Evolutionary conservation across 495 filamentous ascomycete genomes (phyloP).

Genomic region (Neurospora sp.): DNA sequence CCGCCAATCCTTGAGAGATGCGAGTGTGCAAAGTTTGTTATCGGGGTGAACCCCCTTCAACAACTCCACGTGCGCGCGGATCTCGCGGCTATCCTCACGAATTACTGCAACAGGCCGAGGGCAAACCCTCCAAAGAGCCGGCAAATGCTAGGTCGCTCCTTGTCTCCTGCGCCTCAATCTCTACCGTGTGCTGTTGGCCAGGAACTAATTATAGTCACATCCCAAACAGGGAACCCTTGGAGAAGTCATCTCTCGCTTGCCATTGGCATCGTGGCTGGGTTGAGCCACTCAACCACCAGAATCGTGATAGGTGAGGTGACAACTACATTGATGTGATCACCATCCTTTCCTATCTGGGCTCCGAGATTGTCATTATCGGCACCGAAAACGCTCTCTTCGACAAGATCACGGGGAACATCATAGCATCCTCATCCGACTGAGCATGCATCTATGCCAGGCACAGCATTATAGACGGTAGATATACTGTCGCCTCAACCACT

Average conservation of each 20-base stretch:
- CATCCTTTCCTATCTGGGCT: not conserved
- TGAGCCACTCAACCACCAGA: not conserved
- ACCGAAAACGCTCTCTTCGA: not conserved
- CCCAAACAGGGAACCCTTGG: not conserved
- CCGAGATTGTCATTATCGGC: not conserved
- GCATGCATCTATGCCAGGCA: not conserved
- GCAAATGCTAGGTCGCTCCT: not conserved
- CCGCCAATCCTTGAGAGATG: not conserved
- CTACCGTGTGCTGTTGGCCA: not conserved
- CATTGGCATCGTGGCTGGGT: not conserved
- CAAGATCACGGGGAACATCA: not conserved
- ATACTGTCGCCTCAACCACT: not conserved
- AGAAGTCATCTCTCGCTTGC: not conserved
- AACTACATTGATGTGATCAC: not conserved
- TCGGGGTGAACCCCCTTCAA: not conserved
- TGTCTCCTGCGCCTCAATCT: not conserved
- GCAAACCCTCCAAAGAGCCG: not conserved
- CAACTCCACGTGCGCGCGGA: not conserved
- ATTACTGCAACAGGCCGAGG: not conserved
- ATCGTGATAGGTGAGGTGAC: not conserved
- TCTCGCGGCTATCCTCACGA: not conserved
- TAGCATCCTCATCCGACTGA: not conserved
- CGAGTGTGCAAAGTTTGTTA: not conserved
- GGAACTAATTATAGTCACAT: not conserved
- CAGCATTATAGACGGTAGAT: not conserved